Percentiles rank a stretch among this genome's conserved stretches.
Evolutionary conservation across 2,329 filamentous ascomycete species (phyloP).

Genomic region (Colletotrichum australisinense): DNA sequence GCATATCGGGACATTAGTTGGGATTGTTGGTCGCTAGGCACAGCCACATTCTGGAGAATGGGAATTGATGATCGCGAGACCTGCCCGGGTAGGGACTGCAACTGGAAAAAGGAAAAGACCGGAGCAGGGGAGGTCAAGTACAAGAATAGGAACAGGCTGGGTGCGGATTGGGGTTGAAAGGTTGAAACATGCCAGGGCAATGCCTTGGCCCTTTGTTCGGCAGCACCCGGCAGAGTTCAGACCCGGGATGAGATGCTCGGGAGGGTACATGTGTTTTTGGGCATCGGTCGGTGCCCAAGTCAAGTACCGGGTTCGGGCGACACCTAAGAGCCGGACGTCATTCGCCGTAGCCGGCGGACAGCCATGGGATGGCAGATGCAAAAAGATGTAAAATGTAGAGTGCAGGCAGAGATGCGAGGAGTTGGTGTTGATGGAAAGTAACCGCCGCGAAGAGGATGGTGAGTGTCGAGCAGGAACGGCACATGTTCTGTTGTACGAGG

Average conservation of each 20-base stretch:
- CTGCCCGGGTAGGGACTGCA: neutral
- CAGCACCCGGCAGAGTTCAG: slow-evolving; percentile 19
- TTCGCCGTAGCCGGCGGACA: neutral
- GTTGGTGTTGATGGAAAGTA: neutral
- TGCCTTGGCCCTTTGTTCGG: slow-evolving; percentile 16
- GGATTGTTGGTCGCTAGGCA: neutral
- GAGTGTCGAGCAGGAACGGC: neutral
- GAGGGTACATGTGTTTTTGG: slow-evolving; percentile 10
- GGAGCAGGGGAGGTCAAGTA: neutral
- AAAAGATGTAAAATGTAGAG: too few species aligned
- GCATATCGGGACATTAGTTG: neutral
- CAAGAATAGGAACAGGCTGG: neutral
- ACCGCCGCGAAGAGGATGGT: neutral
- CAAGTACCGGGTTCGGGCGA: neutral
- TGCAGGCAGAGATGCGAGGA: neutral
- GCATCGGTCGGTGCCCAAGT: neutral
- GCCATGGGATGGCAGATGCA: neutral
- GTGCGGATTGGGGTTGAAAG: neutral
- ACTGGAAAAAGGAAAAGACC: neutral
- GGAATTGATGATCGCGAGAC: neutral
- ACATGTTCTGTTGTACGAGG: neutral
- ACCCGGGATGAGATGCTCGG: slow-evolving; percentile 7
- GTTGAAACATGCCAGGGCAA: slow-evolving; percentile 21
- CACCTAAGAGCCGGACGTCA: slow-evolving; percentile 9
- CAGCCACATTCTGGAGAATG: slow-evolving; percentile 10